phyloP scores from a whole-genome alignment of 768 basidiomycete genomes.

The Tulasnella sp. region DNA sequence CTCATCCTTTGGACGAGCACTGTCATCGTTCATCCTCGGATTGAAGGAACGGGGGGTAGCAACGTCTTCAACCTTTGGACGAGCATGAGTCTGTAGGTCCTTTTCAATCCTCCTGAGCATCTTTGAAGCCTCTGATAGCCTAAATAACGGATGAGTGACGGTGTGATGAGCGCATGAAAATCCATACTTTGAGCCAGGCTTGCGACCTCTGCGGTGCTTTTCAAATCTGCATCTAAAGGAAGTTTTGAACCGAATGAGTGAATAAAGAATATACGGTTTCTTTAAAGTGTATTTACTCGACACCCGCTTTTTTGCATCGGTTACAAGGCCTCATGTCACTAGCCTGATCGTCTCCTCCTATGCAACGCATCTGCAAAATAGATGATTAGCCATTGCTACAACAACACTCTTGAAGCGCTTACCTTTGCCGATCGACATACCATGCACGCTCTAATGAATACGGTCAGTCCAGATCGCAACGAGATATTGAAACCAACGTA shows the following conservation, averaged over 20 bases:
- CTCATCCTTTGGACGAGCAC: no score
- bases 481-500: neutral
- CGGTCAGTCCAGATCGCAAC: neutral
- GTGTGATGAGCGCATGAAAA: slow-evolving; percentile 10
- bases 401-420: neutral
- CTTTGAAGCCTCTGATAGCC: slow-evolving; percentile 78
- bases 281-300: slow-evolving; percentile 40
- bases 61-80: no score
- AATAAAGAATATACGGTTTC: slow-evolving; percentile 4
- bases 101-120: slow-evolving; percentile 81
- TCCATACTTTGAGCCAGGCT: slow-evolving; percentile 76
- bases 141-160: slow-evolving; percentile 23
- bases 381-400: slow-evolving; percentile 16
- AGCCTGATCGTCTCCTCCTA: slow-evolving; percentile 59
- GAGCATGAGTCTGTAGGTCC: slow-evolving; percentile 35
- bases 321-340: slow-evolving; percentile 60
- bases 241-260: slow-evolving; percentile 16
- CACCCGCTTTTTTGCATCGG: slow-evolving; percentile 68
- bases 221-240: slow-evolving; percentile 61
- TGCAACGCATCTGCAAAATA: slow-evolving; percentile 67
- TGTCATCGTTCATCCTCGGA: no score
- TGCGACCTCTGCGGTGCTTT: slow-evolving; percentile 78
- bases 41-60: no score
- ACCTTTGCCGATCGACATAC: slow-evolving; percentile 80
- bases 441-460: slow-evolving; percentile 64